These are phyloP conservation scores for Tylopilus balloui DNA, from an alignment of 768 basidiomycete species.

Conservation along the genomic window DNA sequence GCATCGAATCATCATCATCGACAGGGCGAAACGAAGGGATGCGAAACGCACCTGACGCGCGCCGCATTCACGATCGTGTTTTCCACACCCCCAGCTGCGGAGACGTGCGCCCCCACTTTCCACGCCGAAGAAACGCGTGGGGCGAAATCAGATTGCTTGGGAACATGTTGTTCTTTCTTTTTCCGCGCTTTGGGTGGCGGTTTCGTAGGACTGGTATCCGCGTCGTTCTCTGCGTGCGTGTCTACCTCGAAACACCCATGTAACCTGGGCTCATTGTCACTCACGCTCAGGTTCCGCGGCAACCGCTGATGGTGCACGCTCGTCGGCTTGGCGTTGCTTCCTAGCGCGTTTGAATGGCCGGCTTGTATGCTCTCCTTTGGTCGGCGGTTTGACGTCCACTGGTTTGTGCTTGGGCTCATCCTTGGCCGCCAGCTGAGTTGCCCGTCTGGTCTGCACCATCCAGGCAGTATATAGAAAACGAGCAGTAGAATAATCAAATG, in stretches of 20 bases:
- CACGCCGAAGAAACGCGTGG: slow-evolving; percentile 38
- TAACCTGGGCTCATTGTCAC: background rate
- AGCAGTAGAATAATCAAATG: background rate
- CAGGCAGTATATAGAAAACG: background rate
- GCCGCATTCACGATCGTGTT: slow-evolving; percentile 69
- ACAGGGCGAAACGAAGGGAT: background rate
- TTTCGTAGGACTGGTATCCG: background rate
- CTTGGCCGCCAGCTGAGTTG: slow-evolving; percentile 1
- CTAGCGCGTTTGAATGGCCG: slow-evolving; percentile 17
- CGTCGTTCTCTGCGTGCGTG: background rate
- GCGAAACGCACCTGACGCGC: slow-evolving; percentile 50
- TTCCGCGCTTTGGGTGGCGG: slow-evolving; percentile 5
- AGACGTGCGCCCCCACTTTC: slow-evolving; percentile 84
- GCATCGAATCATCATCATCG: background rate
- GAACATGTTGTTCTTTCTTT: slow-evolving; percentile 10
- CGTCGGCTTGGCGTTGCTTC: slow-evolving; percentile 1
- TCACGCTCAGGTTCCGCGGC: slow-evolving; percentile 4
- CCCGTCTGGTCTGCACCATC: slow-evolving; percentile 27
- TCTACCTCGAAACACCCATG: background rate
- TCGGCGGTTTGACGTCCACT: background rate
- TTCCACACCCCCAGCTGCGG: slow-evolving; percentile 75
- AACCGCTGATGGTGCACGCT: background rate
- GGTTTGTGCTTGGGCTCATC: background rate
- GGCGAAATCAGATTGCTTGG: slow-evolving; percentile 27
- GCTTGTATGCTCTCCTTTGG: background rate